phyloP scores from a whole-genome alignment of 306 rosid species.

The Quillaja saponaria region DNA sequence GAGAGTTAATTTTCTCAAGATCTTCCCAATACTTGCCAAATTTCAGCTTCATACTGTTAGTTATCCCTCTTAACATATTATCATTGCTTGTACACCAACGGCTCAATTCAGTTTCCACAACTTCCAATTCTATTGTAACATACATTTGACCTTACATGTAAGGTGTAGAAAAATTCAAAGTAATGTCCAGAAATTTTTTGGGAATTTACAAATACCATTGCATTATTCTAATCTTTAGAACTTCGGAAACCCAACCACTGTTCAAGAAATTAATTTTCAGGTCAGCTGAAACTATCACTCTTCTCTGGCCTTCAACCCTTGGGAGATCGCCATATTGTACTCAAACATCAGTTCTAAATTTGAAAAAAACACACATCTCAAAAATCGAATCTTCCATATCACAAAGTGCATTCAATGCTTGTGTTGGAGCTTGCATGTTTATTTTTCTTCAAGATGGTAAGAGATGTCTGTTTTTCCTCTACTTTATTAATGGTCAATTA shows the following conservation, averaged over 20 bases:
- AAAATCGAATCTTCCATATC: conserved; percentile 64
- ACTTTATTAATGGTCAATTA: conserved; percentile 26
- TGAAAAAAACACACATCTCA: conserved; percentile 49
- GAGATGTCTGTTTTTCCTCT: conserved; percentile 67
- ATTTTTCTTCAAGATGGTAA: conserved; percentile 41
- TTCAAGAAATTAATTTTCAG: conserved; percentile 44
- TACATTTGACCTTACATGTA: no score
- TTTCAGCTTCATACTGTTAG: no score
- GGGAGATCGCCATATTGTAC: conserved; percentile 36
- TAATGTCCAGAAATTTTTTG: no score
- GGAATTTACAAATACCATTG: no score
- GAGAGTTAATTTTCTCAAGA: no score
- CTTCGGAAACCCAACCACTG: conserved; percentile 47
- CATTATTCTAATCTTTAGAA: no score
- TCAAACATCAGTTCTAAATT: conserved; percentile 38
- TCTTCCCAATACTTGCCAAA: no score
- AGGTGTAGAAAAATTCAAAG: no score
- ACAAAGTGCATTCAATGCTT: conserved; percentile 53
- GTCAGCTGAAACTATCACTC: conserved; percentile 27
- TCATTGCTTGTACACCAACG: no score
- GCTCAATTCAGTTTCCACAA: no score
- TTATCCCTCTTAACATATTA: no score
- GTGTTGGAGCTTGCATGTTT: conserved; percentile 54
- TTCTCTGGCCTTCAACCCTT: conserved; percentile 1
- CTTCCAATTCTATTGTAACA: no score